Base-by-base conservation (phyloP, 768 basidiomycete genomes). In the Tylopilus rubrobrunneus region DNA sequence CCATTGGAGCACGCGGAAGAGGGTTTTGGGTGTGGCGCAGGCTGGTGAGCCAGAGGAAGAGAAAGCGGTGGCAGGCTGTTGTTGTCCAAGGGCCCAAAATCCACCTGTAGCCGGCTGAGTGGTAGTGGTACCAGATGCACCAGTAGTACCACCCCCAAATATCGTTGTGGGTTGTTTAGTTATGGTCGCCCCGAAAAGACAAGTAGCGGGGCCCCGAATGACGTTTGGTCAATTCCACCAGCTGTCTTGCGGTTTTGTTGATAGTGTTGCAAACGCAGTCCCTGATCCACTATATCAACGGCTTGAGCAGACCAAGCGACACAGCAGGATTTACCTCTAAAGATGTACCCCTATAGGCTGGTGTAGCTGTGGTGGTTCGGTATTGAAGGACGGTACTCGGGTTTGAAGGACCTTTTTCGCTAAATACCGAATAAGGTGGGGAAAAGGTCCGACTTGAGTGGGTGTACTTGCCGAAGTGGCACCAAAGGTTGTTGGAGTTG, bases 351-450 rank as follows among this genome's bases (percentile, higher is more conserved):
- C 78, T 71, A 65, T 93, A 96, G 17, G 79, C 78, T 15, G 87
- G 87, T 78, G 87, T 90, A 57, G 85, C 86, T 17, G 85, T 80
- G 50, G 92, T 92, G 36, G 85, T 80, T 69, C 94, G 92, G 68
- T 87, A 96, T 56, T 89, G 86, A 40, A 87, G 74, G 5, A 74
- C 81, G 12, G 71, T 53, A 47, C 48, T 74, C 17, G 73, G 59
- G 53, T 72, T 78, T 9, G 71, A 65, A 15, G 72, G 61, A 58
- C 94, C 92, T 61, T 90, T 90, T 64, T 94, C 92, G 34, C 49
- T 66, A 56, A 76, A 82, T 6, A 75, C 71, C 42, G 68, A 67
- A 41, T 68, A 10, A 68, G 58, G 31, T 23, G 36, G 33, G 31
- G 45, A 43, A 36, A 46, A 31, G 29, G 29, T 31, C 29, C 10